Percentiles rank a stretch among this genome's conserved stretches.
Conservation (phyloP, 2,329 filamentous ascomycete genomes). For the Ceratocystis destructans region DNA sequence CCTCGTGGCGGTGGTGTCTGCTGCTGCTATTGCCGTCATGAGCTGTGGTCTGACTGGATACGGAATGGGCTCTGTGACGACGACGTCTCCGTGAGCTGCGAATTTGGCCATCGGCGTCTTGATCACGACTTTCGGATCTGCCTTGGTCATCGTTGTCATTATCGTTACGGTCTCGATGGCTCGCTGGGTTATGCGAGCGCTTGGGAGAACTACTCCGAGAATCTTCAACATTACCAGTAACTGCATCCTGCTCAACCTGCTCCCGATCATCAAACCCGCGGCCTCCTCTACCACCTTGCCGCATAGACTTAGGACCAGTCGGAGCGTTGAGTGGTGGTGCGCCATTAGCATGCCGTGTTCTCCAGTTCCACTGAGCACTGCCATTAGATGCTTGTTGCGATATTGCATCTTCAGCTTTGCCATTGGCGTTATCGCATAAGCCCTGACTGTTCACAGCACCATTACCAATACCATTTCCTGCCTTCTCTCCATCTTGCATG, state of each 20-base stretch:
- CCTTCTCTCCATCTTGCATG: constrained; percentile 18
- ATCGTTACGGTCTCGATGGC: constrained; percentile 13
- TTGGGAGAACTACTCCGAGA: constrained; percentile 38
- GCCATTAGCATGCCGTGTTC: constrained; percentile 5
- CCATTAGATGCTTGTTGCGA: constrained; percentile 3
- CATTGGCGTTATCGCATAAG: constrained; percentile 8
- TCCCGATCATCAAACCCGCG: constrained; percentile 31
- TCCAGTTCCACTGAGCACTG: constrained; percentile 8
- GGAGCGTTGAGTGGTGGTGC: constrained; percentile 56
- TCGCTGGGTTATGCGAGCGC: constrained; percentile 24
- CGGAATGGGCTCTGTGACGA: constrained; percentile 24
- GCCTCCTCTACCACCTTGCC: constrained; percentile 53
- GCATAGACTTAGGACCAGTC: constrained; percentile 87
- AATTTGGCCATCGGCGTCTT: constrained; percentile 18
- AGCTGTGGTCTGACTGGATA: constrained; percentile 23
- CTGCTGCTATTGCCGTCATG: constrained; percentile 8
- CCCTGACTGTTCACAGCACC: constrained; percentile 8
- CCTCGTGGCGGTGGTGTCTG: constrained; percentile 11
- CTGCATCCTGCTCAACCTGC: constrained; percentile 21
- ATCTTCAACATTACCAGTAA: constrained; percentile 4
- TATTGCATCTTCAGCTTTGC: constrained; percentile 7
- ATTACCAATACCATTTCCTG: not conserved
- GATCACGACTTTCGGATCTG: constrained; percentile 17
- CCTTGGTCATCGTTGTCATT: constrained; percentile 8
- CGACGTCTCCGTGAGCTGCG: constrained; percentile 20